Evolutionary conservation across 2,329 filamentous ascomycete genomes (phyloP), one percentile per base, ranked within the genome.

Genomic region (Aspergillus ochraceoroseus): DNA sequence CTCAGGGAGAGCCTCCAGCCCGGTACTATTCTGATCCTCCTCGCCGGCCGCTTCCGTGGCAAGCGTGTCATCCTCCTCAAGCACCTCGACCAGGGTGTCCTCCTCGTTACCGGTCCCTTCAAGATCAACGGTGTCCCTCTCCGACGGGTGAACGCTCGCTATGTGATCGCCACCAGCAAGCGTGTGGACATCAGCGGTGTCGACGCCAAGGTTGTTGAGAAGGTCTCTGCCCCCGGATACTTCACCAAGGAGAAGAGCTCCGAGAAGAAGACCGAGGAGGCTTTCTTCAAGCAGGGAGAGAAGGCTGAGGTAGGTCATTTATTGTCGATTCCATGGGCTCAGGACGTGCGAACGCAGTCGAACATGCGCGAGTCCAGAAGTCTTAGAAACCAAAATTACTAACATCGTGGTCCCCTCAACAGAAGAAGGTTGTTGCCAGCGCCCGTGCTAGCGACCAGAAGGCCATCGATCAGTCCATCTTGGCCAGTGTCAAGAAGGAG

Each of bases 111-210:
- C 69, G 92, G 92, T 65, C 92, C 92, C 70, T 98, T 96, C 86
- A 98, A 96, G 85, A 85, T 98, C 77, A 98, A 98, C 79, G 92
- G 92, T 73, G 92, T 98, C 57, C 92, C 92, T 61, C 84, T 98
- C 67, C 85, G 92, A 75, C 82, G 86, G 71, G 70, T 72, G 47
- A 72, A 72, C 59, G 54, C 69, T 49, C 63, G 70, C 64, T 72
- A 72, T 52, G 70, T 72, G 45, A 72, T 72, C 56, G 68, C 70
- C 53, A 72, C 70, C 57, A 70, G 66, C 61, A 67, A 64, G 53
- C 63, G 62, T 48, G 59, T 72, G 44, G 77, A 72, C 70, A 72
- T 98, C 65, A 75, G 77, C 57, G 87, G 87, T 65, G 74, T 98
- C 62, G 90, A 96, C 74, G 63, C 69, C 56, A 66, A 68, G 61